phyloP scores from a whole-genome alignment of 495 filamentous ascomycete species.

The Viridothelium virens region DNA sequence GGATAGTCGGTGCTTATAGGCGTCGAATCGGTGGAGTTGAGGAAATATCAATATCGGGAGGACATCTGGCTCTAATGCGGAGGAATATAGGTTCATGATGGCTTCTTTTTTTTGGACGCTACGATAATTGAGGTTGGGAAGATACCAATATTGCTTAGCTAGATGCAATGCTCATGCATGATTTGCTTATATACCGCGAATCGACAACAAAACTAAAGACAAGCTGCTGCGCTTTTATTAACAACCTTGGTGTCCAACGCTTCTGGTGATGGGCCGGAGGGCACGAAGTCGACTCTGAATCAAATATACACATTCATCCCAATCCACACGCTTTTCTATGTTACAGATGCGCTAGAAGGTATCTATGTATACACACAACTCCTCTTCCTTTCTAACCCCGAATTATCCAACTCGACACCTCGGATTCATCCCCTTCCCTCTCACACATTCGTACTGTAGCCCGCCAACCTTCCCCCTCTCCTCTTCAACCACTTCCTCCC shows the following conservation, averaged over 20 bases:
- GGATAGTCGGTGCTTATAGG: background rate
- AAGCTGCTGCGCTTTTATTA: too few relatives aligned
- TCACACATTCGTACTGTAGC: slow-evolving; percentile 44
- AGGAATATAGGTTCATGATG: background rate
- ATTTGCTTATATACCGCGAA: background rate
- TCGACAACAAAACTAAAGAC: too few relatives aligned
- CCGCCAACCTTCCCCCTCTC: slow-evolving; percentile 29
- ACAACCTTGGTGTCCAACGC: too few relatives aligned
- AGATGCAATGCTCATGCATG: background rate
- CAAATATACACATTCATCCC: background rate
- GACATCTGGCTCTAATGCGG: background rate
- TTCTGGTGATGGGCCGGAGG: too few relatives aligned
- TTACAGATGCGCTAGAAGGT: background rate
- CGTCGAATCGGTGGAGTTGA: background rate
- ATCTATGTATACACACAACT: background rate
- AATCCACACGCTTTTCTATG: slow-evolving; percentile 3
- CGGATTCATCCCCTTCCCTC: background rate
- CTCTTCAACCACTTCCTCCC: slow-evolving; percentile 60
- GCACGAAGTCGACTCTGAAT: background rate
- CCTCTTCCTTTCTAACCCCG: background rate
- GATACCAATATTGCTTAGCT: background rate
- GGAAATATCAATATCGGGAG: background rate
- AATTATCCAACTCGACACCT: background rate
- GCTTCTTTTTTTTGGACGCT: background rate
- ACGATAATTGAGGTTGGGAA: background rate